phyloP scores from a whole-genome alignment of 2,329 filamentous ascomycete species.

The Lachnellula suecica region DNA sequence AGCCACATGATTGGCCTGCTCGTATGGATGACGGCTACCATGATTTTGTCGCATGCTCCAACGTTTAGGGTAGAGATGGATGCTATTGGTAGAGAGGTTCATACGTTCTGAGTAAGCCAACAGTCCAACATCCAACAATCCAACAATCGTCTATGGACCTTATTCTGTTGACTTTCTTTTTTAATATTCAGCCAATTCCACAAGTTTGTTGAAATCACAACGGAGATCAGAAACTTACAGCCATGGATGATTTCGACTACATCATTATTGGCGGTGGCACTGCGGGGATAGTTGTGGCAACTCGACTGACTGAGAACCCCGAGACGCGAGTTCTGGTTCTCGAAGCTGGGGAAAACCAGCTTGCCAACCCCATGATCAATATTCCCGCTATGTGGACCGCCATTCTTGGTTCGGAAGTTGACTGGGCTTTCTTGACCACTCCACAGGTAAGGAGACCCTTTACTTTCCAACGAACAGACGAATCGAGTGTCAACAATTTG shows the following conservation, averaged over 20 bases:
- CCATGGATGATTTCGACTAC: slow-evolving; percentile 33
- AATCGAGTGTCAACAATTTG: not conserved
- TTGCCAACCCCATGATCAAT: slow-evolving; percentile 4
- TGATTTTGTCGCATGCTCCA: too few relatives aligned
- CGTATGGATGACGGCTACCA: too few relatives aligned
- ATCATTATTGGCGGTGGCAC: slow-evolving; percentile 43
- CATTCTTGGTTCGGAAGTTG: slow-evolving; percentile 43
- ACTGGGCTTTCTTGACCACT: slow-evolving; percentile 52
- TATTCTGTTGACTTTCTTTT: too few relatives aligned
- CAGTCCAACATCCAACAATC: too few relatives aligned
- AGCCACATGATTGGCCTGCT: too few relatives aligned
- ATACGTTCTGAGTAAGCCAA: too few relatives aligned
- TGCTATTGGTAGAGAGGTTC: too few relatives aligned
- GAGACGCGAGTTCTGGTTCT: slow-evolving; percentile 9
- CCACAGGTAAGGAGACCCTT: slow-evolving; percentile 38
- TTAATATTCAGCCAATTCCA: too few relatives aligned
- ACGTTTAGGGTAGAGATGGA: too few relatives aligned
- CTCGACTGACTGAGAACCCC: slow-evolving; percentile 37
- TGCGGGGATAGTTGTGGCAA: slow-evolving; percentile 40
- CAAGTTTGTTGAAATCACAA: too few relatives aligned
- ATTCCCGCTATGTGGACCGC: not conserved
- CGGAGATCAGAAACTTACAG: too few relatives aligned
- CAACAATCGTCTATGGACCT: too few relatives aligned
- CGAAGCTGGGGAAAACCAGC: slow-evolving; percentile 8
- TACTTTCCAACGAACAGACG: slow-evolving; percentile 9